These are phyloP conservation scores for Fusarium decemcellulare DNA, from an alignment of 2,329 filamentous ascomycete genomes.

Conservation along the genomic window DNA sequence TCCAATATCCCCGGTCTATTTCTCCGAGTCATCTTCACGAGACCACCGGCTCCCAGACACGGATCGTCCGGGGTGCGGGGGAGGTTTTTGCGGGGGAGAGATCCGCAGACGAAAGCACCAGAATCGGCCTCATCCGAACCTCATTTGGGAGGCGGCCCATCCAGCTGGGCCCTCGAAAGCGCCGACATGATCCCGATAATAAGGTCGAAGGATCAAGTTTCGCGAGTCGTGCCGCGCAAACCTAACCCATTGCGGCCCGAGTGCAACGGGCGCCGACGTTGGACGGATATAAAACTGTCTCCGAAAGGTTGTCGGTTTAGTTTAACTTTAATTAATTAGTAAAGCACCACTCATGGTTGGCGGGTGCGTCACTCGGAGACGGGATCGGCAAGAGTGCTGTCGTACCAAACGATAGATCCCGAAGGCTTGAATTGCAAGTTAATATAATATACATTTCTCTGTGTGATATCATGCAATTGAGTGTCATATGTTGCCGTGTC, in stretches of 20 bases:
- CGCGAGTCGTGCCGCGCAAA: neutral
- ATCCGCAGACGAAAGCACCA: conserved; percentile 4
- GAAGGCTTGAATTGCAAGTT: neutral
- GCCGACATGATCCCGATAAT: neutral
- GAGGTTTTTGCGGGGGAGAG: conserved; percentile 2
- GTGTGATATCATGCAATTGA: no score
- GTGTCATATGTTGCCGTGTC: no score
- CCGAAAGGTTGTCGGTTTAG: neutral
- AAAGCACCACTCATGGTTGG: no score
- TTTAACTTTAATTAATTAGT: no score
- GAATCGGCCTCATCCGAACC: neutral
- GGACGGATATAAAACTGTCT: neutral
- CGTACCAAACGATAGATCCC: no score
- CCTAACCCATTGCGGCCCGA: neutral
- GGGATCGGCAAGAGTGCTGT: neutral
- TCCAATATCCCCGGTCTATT: neutral
- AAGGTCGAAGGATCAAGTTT: neutral
- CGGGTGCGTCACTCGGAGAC: neutral
- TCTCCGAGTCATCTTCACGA: neutral
- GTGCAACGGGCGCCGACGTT: conserved; percentile 1
- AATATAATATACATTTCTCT: neutral
- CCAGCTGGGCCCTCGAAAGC: neutral
- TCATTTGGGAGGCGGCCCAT: neutral
- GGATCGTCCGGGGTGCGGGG: conserved; percentile 1
- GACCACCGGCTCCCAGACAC: neutral